Evolutionary conservation across 768 basidiomycete species (phyloP).

Genomic region (Boletus pseudo-olivaceus): DNA sequence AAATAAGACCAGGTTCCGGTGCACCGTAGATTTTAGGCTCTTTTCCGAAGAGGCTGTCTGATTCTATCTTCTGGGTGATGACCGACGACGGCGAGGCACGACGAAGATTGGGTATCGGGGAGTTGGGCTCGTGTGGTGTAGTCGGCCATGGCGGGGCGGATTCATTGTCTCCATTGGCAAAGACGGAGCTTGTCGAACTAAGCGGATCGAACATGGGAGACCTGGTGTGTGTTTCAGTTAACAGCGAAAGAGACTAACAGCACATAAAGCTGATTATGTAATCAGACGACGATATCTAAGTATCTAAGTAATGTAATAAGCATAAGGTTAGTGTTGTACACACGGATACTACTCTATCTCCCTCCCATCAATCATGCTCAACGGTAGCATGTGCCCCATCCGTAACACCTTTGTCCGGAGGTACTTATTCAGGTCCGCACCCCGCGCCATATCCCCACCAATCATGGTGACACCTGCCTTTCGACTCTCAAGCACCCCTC

Average conservation of each 20-base stretch:
- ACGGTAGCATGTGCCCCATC: slow-evolving; percentile 92
- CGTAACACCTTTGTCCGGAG: slow-evolving; percentile 91
- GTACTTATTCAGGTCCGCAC: slow-evolving; percentile 91
- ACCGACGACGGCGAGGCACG: slow-evolving; percentile 52
- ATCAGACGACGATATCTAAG: background rate
- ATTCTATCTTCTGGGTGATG: slow-evolving; percentile 48
- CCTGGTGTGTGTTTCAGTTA: background rate
- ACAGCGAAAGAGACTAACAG: background rate
- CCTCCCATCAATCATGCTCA: slow-evolving; percentile 27
- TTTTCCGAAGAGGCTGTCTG: slow-evolving; percentile 64
- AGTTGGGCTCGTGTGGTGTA: slow-evolving; percentile 68
- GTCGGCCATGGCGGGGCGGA: slow-evolving; percentile 72
- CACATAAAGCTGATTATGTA: slow-evolving; percentile 13
- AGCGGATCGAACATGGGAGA: slow-evolving; percentile 70
- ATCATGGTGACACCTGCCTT: slow-evolving; percentile 72
- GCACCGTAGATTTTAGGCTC: slow-evolving; percentile 87
- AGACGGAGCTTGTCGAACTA: slow-evolving; percentile 49
- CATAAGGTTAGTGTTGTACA: background rate
- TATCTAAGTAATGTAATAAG: background rate
- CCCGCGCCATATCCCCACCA: slow-evolving; percentile 70
- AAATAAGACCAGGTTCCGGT: slow-evolving; percentile 79
- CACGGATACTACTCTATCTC: background rate
- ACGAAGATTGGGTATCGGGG: slow-evolving; percentile 68
- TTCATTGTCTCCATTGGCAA: slow-evolving; percentile 47
- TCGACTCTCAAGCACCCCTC: slow-evolving; percentile 29